Percentiles rank a stretch among this genome's conserved stretches.
Evolutionary conservation across 2,329 filamentous ascomycete genomes (phyloP).

Genomic region (Pseudogymnoascus sp.): DNA sequence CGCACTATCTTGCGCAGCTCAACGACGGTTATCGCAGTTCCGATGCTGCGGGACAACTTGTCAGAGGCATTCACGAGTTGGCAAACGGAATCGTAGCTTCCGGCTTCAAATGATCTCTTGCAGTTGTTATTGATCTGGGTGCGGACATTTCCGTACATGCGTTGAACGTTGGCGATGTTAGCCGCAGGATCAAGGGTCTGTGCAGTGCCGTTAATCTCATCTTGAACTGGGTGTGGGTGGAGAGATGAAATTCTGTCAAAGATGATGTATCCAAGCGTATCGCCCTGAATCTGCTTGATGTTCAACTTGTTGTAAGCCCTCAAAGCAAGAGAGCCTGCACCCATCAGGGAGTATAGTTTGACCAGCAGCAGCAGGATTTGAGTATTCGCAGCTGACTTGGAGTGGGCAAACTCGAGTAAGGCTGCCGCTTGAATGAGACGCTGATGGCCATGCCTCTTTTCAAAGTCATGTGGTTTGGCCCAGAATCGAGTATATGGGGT

Average conservation of each 20-base stretch:
- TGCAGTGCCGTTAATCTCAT: conserved; percentile 14
- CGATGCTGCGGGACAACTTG: conserved; percentile 19
- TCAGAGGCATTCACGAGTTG: conserved; percentile 25
- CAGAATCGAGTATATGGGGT: neutral
- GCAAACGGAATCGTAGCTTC: conserved; percentile 27
- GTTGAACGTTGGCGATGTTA: conserved; percentile 22
- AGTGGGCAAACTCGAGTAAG: conserved; percentile 26
- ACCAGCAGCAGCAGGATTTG: conserved; percentile 31
- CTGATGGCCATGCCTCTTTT: conserved; percentile 15
- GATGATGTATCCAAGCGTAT: conserved; percentile 31
- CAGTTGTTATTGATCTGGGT: conserved; percentile 24
- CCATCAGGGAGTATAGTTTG: conserved; percentile 30
- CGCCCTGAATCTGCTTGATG: conserved; percentile 33
- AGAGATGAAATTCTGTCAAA: conserved; percentile 32
- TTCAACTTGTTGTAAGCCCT: conserved; percentile 29
- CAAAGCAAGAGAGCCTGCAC: conserved; percentile 30
- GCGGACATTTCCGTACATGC: conserved; percentile 20
- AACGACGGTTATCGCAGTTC: conserved; percentile 21
- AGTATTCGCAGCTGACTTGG: conserved; percentile 31
- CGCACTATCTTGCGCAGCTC: conserved; percentile 24
- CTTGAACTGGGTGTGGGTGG: conserved; percentile 26
- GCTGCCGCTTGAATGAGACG: conserved; percentile 24
- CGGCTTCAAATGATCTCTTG: conserved; percentile 25
- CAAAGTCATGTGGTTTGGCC: conserved; percentile 7
- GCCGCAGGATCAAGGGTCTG: conserved; percentile 18